phyloP scores from a whole-genome alignment of 306 rosid species.

The Mimosa bimucronata region DNA sequence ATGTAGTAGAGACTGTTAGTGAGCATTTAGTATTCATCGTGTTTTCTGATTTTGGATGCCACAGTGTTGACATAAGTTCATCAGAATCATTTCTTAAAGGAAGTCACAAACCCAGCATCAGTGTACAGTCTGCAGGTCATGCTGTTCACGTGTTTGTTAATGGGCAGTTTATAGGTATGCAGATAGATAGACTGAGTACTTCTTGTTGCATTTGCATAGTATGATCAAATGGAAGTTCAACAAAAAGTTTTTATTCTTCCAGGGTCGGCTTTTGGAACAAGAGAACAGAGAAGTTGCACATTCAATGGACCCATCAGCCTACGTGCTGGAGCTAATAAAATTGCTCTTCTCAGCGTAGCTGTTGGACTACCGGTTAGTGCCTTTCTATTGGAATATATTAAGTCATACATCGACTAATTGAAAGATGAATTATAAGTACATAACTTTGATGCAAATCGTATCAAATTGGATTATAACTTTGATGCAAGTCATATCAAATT shows the following conservation, averaged over 20 bases:
- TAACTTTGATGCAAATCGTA: no score
- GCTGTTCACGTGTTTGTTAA: slow-evolving; percentile 88
- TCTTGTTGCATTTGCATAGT: not conserved
- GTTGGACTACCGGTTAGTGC: slow-evolving; percentile 86
- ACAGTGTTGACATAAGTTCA: slow-evolving; percentile 74
- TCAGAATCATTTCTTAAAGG: slow-evolving; percentile 77
- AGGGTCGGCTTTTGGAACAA: slow-evolving; percentile 90
- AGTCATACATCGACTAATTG: no score
- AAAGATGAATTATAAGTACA: no score
- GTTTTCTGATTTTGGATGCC: slow-evolving; percentile 31
- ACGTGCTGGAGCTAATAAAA: slow-evolving; percentile 72
- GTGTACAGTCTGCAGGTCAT: slow-evolving; percentile 81
- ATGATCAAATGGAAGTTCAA: slow-evolving; percentile 22
- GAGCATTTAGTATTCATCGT: not conserved
- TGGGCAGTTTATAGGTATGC: slow-evolving; percentile 78
- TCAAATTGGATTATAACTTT: no score
- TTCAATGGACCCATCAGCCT: slow-evolving; percentile 69
- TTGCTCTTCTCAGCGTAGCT: slow-evolving; percentile 87
- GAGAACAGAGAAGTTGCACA: slow-evolving; percentile 68
- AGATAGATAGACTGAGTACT: slow-evolving; percentile 33
- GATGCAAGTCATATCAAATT: no score
- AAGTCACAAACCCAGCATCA: slow-evolving; percentile 67
- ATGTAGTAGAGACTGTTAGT: no score
- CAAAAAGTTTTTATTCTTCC: slow-evolving; percentile 33
- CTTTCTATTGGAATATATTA: not conserved